Percentiles rank a stretch among this genome's conserved stretches.
These are phyloP conservation scores for Rhododendron mucronatum DNA, from an alignment of 148 eudicot species.

Conservation along the genomic window DNA sequence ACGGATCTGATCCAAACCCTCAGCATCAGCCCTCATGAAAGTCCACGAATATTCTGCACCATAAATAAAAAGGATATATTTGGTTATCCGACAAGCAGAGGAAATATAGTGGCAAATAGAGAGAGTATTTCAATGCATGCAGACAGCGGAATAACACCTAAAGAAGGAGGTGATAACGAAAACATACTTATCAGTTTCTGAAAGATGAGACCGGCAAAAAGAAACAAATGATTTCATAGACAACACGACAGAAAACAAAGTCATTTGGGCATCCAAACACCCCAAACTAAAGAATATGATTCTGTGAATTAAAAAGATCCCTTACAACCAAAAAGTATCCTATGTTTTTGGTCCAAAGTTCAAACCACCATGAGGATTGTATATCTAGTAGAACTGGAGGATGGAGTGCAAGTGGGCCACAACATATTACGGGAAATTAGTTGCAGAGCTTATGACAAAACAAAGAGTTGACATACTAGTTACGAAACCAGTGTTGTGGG, in stretches of 20 bases:
- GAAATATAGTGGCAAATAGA: neutral
- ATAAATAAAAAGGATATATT: neutral
- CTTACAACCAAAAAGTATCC: neutral
- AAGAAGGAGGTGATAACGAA: neutral
- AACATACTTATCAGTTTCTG: neutral
- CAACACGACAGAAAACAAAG: neutral
- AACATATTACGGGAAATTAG: neutral
- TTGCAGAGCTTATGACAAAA: neutral
- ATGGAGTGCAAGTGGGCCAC: neutral
- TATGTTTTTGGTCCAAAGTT: neutral
- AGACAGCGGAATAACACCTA: neutral
- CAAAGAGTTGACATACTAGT: neutral
- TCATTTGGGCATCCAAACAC: neutral
- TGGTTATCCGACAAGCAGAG: neutral
- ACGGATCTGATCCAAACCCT: slow-evolving; percentile 78
- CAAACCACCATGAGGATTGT: neutral
- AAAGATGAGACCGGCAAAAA: neutral
- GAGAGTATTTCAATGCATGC: neutral
- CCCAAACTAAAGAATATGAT: neutral
- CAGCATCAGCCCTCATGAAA: slow-evolving; percentile 89
- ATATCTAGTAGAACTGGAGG: neutral
- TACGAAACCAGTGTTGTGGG: neutral
- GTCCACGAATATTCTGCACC: slow-evolving; percentile 81
- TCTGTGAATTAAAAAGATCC: neutral
- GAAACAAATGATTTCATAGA: neutral